These are phyloP conservation scores for Acacia melanoxylon DNA, from an alignment of 306 rosid genomes.

Conservation along the genomic window DNA sequence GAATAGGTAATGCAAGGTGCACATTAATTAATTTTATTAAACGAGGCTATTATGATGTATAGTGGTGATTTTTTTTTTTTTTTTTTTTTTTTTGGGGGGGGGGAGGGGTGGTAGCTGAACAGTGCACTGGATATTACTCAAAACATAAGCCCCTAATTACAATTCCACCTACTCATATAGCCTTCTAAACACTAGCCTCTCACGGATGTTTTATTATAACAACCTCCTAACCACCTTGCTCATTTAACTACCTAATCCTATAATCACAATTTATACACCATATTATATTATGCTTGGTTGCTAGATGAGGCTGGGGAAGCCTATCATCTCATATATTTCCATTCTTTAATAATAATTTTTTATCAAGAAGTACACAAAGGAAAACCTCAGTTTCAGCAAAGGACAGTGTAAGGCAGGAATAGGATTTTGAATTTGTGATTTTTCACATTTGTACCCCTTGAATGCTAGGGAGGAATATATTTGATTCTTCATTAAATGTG, in stretches of 20 bases:
- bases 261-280: neutral
- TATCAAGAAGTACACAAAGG: neutral
- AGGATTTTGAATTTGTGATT: neutral
- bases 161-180: neutral
- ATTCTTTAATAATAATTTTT: neutral
- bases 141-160: neutral
- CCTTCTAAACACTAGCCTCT: neutral
- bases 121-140: neutral
- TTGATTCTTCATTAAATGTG: neutral
- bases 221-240: neutral
- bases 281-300: constrained; percentile 11
- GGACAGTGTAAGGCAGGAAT: neutral
- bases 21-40: constrained; percentile 15
- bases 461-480: neutral
- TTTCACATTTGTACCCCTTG: neutral
- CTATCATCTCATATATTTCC: neutral
- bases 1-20: constrained; percentile 58
- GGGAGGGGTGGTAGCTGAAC: neutral
- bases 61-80: neutral
- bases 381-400: neutral
- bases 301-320: constrained; percentile 18
- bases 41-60: neutral
- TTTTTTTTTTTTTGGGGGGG: too few species aligned
- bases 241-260: neutral
- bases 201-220: neutral